These are phyloP conservation scores for Kazachstania kunashirensis DNA, from an alignment of 805 yeast species.

Conservation along the genomic window DNA sequence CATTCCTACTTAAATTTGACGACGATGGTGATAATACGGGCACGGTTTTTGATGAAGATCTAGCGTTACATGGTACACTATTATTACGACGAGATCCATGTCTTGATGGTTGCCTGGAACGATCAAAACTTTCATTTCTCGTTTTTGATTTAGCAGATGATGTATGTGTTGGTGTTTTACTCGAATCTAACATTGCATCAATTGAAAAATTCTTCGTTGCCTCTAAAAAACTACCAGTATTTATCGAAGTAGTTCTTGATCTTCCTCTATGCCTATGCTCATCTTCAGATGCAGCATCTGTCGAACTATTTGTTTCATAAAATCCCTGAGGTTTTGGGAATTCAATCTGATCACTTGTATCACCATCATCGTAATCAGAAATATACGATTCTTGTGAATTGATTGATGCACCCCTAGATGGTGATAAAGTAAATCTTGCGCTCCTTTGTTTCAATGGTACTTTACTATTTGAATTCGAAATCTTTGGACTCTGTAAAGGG, in stretches of 20 bases:
- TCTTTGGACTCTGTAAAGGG: conserved; percentile 13
- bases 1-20: not conserved
- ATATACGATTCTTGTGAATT: conserved; percentile 15
- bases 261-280: conserved; percentile 1
- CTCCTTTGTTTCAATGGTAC: conserved; percentile 7
- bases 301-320: not conserved
- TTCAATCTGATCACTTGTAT: conserved; percentile 1
- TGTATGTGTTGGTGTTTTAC: not conserved
- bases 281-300: not conserved
- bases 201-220: conserved; percentile 6
- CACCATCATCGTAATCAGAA: conserved; percentile 19
- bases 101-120: not conserved
- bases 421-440: conserved; percentile 15
- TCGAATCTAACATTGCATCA: conserved; percentile 8
- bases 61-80: not conserved
- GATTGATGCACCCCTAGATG: conserved; percentile 10
- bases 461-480: not conserved
- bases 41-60: not conserved
- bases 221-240: not conserved
- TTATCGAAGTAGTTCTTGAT: conserved; percentile 4
- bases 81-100: not conserved
- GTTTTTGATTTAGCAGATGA: conserved; percentile 1
- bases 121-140: not conserved
- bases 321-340: not conserved
- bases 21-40: not conserved